Evolutionary conservation across 768 basidiomycete species (phyloP).

Genomic region (Trametes maxima): DNA sequence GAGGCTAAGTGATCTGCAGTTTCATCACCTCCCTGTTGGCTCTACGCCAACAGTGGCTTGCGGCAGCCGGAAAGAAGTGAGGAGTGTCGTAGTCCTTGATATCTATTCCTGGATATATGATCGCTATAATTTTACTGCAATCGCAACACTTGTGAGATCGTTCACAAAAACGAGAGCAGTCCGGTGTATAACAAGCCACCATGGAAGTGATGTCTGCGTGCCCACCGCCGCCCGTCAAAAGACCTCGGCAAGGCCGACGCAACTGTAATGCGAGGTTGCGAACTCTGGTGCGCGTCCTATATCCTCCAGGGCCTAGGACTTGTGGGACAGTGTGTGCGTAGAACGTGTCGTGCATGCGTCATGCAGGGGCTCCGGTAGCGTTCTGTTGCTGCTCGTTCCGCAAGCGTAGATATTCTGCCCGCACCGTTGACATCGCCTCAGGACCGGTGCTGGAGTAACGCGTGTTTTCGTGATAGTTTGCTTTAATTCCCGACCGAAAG

Average conservation of each 20-base stretch:
- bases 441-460: constrained; percentile 59
- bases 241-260: no score
- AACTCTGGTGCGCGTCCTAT: no score
- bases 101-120: constrained; percentile 9
- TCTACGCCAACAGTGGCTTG: constrained; percentile 64
- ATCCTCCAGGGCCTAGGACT: neutral
- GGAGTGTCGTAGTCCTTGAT: neutral
- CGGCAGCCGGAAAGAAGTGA: constrained; percentile 41
- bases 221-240: no score
- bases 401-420: constrained; percentile 72
- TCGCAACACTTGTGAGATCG: neutral
- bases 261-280: no score
- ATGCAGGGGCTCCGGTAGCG: constrained; percentile 9
- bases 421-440: constrained; percentile 72
- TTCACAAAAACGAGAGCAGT: neutral
- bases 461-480: neutral
- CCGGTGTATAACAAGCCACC: no score
- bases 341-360: neutral
- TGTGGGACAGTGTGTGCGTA: neutral
- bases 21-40: constrained; percentile 74
- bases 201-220: no score
- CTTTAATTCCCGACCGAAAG: neutral
- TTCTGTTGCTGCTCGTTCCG: constrained; percentile 44
- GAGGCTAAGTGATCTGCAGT: constrained; percentile 38
- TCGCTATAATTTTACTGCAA: neutral